Conservation (phyloP, 2,329 filamentous ascomycete species). For the Helicocarpus griseus region DNA sequence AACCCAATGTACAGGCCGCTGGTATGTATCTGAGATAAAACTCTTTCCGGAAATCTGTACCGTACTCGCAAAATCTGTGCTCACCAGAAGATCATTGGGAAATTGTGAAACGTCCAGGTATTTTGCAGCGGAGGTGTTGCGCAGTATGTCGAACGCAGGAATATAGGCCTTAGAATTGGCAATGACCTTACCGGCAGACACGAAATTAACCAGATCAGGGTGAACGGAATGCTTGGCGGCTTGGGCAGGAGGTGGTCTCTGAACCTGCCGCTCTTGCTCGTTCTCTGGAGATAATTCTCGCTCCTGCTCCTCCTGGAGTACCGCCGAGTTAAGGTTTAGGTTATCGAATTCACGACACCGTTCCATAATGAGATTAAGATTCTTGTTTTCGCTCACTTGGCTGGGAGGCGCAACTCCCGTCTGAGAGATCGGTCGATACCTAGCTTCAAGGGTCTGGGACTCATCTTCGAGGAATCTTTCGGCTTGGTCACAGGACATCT, state of each 20-base stretch:
- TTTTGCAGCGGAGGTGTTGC: slow-evolving; percentile 18
- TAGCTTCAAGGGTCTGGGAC: not conserved
- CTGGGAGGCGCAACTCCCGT: slow-evolving; percentile 12
- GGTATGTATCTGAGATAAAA: slow-evolving; percentile 36
- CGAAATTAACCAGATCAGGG: slow-evolving; percentile 24
- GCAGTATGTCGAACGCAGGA: slow-evolving; percentile 39
- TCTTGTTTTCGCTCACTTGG: not conserved
- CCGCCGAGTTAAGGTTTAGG: slow-evolving; percentile 22
- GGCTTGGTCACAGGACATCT: slow-evolving; percentile 36
- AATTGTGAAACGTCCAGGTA: slow-evolving; percentile 19
- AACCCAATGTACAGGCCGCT: slow-evolving; percentile 49
- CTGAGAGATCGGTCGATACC: slow-evolving; percentile 13
- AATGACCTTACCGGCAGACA: not conserved
- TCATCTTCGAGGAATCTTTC: slow-evolving; percentile 1
- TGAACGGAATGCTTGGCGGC: slow-evolving; percentile 37
- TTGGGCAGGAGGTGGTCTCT: slow-evolving; percentile 35
- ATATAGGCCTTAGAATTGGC: slow-evolving; percentile 22
- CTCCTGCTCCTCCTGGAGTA: slow-evolving; percentile 59
- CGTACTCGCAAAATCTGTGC: slow-evolving; percentile 42
- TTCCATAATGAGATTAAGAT: not conserved
- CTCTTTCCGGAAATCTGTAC: slow-evolving; percentile 21
- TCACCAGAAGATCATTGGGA: slow-evolving; percentile 35
- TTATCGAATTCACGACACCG: slow-evolving; percentile 24
- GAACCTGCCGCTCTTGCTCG: slow-evolving; percentile 48
- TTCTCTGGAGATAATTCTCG: slow-evolving; percentile 50